Evolutionary conservation across 2,329 filamentous ascomycete species (phyloP).

Genomic region (Emydomyces testavorans): DNA sequence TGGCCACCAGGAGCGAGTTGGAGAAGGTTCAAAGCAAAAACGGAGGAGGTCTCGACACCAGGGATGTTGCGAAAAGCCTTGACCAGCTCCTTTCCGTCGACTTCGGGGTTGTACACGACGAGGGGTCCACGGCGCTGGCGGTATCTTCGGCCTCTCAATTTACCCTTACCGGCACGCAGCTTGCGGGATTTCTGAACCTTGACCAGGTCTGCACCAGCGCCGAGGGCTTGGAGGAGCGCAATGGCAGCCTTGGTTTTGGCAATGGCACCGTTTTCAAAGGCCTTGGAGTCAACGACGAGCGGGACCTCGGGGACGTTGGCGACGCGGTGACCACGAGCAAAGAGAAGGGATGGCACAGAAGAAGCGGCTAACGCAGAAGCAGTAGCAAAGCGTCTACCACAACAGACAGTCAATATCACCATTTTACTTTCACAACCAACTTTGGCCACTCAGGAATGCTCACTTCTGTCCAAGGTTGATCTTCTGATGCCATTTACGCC

Average conservation of each 20-base stretch:
- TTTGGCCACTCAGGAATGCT: constrained; percentile 7
- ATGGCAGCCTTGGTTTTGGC: constrained; percentile 83
- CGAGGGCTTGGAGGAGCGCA: constrained; percentile 77
- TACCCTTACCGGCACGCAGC: constrained; percentile 96
- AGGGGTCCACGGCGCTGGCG: constrained; percentile 95
- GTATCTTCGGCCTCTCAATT: constrained; percentile 92
- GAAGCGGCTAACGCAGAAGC: constrained; percentile 95
- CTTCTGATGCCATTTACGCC: constrained; percentile 99
- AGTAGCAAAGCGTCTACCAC: constrained; percentile 77
- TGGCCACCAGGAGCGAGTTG: constrained; percentile 98
- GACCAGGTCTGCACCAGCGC: constrained; percentile 78
- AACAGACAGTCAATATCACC: constrained; percentile 16
- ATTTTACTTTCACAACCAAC: background rate
- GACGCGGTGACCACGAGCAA: constrained; percentile 95
- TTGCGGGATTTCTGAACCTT: constrained; percentile 97
- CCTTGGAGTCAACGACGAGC: constrained; percentile 83
- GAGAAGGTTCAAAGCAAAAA: constrained; percentile 93
- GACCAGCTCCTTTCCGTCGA: constrained; percentile 88
- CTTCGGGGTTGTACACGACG: constrained; percentile 91
- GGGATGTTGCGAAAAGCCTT: constrained; percentile 97
- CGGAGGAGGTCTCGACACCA: constrained; percentile 91
- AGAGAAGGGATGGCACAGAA: constrained; percentile 82
- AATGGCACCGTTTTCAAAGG: constrained; percentile 67
- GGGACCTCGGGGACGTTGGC: constrained; percentile 88
- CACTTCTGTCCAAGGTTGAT: constrained; percentile 97